Percentiles rank a stretch among this genome's conserved stretches.
Conservation (phyloP, 441 rosid species). For the Mallotus repandus region DNA sequence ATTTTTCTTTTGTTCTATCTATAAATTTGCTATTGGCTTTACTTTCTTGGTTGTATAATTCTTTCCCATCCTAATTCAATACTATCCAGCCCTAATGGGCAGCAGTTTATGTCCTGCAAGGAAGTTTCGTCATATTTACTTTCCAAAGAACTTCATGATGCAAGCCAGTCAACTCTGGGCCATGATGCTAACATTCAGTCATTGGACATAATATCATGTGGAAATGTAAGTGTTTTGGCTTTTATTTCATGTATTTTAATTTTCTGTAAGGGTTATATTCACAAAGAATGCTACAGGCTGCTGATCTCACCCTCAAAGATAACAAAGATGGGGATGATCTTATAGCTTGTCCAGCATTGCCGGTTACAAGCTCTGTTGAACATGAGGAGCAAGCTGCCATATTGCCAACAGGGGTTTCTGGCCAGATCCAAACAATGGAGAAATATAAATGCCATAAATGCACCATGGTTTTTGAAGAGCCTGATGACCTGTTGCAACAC, state of each 20-base stretch:
- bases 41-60: conserved; percentile 9
- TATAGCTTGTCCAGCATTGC: conserved; percentile 28
- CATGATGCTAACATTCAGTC: conserved; percentile 26
- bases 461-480: conserved; percentile 49
- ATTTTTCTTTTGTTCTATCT: not conserved
- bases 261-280: conserved; percentile 19
- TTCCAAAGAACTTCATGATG: conserved; percentile 38
- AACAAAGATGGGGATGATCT: conserved; percentile 30
- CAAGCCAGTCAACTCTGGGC: conserved; percentile 19
- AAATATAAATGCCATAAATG: conserved; percentile 69
- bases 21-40: not conserved
- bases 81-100: conserved; percentile 64
- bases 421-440: conserved; percentile 37
- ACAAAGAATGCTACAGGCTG: conserved; percentile 35
- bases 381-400: conserved; percentile 30
- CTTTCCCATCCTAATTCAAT: conserved; percentile 18
- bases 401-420: conserved; percentile 28
- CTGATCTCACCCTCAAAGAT: conserved; percentile 24
- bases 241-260: conserved; percentile 7
- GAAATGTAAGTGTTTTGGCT: conserved; percentile 34
- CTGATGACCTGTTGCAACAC: conserved; percentile 61
- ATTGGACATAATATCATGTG: conserved; percentile 26
- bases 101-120: conserved; percentile 65
- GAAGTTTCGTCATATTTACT: conserved; percentile 55
- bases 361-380: conserved; percentile 28